Evolutionary conservation across 2,329 filamentous ascomycete species (phyloP).

Genomic region (Pseudogymnoascus pannorum): DNA sequence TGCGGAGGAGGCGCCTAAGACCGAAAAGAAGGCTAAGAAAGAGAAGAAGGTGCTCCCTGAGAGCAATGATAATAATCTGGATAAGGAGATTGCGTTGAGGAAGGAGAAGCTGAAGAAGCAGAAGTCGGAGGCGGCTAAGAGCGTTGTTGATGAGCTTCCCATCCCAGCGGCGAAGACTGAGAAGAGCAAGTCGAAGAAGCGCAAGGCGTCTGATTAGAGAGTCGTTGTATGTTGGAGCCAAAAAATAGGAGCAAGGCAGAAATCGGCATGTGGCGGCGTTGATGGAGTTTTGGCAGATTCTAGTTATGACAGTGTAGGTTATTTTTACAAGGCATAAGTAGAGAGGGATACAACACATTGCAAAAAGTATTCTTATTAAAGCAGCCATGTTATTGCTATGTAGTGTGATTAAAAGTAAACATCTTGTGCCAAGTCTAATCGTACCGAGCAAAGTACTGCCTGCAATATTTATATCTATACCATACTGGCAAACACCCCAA

Average conservation of each 20-base stretch:
- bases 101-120: constrained; percentile 32
- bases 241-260: background rate
- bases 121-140: constrained; percentile 27
- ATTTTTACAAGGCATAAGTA: background rate
- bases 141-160: constrained; percentile 20
- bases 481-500: background rate
- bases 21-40: constrained; percentile 29
- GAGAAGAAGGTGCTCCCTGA: constrained; percentile 30
- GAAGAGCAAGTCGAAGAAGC: constrained; percentile 24
- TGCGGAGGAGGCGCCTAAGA: constrained; percentile 27
- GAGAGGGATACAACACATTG: background rate
- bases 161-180: constrained; percentile 19
- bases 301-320: constrained; percentile 5
- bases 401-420: background rate
- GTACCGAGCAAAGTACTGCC: background rate
- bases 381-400: background rate
- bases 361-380: background rate
- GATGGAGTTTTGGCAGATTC: background rate
- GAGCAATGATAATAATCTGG: constrained; percentile 30
- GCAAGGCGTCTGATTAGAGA: constrained; percentile 16
- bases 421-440: background rate
- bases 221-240: background rate
- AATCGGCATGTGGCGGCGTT: background rate
- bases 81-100: constrained; percentile 29
- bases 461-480: background rate